Conservation (phyloP, 306 rosid species). For the Acacia crassicarpa region DNA sequence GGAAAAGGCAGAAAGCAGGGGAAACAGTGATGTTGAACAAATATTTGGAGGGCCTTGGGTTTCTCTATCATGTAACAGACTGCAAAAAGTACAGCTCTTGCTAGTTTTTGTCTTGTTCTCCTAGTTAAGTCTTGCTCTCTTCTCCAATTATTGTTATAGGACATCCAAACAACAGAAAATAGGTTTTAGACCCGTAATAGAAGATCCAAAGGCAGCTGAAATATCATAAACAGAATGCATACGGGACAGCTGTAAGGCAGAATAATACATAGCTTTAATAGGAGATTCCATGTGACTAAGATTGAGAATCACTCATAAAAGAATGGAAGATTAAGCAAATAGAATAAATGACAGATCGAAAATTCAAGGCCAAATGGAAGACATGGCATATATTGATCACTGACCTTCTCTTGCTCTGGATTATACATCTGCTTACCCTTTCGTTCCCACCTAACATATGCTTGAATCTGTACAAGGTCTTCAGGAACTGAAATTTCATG, state of each 20-base stretch:
- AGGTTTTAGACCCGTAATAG: background rate
- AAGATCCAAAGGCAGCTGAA: constrained; percentile 15
- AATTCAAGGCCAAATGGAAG: constrained; percentile 22
- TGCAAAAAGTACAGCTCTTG: background rate
- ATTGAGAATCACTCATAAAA: background rate
- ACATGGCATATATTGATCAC: constrained; percentile 37
- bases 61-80: constrained; percentile 22
- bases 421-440: constrained; percentile 89
- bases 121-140: constrained; percentile 1
- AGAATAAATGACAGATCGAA: background rate
- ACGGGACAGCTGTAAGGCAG: background rate
- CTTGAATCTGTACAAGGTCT: constrained; percentile 95
- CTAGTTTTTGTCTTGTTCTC: background rate
- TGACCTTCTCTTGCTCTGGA: constrained; percentile 92
- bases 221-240: constrained; percentile 11
- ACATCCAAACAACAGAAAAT: constrained; percentile 6
- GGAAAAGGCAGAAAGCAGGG: background rate
- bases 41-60: background rate
- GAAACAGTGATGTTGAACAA: background rate
- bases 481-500: constrained; percentile 77
- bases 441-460: constrained; percentile 93
- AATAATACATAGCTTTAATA: constrained; percentile 12
- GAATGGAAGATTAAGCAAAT: constrained; percentile 13
- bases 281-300: background rate
- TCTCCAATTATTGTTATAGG: constrained; percentile 13